These are phyloP conservation scores for Apostasia shenzhenica DNA, from an alignment of 106 monocot species.

Conservation along the genomic window DNA sequence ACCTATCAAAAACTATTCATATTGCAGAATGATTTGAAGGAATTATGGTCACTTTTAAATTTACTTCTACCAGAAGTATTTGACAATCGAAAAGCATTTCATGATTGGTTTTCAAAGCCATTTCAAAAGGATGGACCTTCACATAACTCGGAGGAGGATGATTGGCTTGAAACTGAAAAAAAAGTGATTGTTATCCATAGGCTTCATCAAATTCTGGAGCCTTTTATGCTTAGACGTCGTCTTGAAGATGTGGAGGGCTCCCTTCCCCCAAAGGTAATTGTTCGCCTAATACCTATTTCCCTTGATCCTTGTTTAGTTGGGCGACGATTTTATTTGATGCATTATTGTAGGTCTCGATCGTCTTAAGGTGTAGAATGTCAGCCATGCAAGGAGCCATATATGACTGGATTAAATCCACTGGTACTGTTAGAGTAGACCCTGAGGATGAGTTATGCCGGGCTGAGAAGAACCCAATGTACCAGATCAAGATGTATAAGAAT, in stretches of 20 bases:
- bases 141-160: constrained; percentile 72
- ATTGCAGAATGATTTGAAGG: constrained; percentile 92
- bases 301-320: neutral
- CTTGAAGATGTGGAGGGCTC: constrained; percentile 99
- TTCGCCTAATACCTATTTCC: neutral
- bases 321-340: constrained; percentile 3
- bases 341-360: constrained; percentile 69
- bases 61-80: constrained; percentile 96
- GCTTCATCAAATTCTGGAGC: constrained; percentile 95
- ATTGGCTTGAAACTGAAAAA: constrained; percentile 98
- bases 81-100: constrained; percentile 90
- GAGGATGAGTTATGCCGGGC: constrained; percentile 68
- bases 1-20: neutral
- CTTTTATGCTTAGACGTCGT: constrained; percentile 93
- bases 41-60: constrained; percentile 96
- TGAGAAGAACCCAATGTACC: constrained; percentile 80
- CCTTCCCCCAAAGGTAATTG: constrained; percentile 76
- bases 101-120: constrained; percentile 99
- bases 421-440: constrained; percentile 89
- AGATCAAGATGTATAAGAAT: constrained; percentile 78
- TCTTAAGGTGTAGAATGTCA: constrained; percentile 93
- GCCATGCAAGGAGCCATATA: constrained; percentile 90
- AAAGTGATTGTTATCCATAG: constrained; percentile 98
- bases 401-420: constrained; percentile 97
- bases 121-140: constrained; percentile 82